phyloP scores from a whole-genome alignment of 2,329 filamentous ascomycete species.

The Ophiosphaerella herpotricha region DNA sequence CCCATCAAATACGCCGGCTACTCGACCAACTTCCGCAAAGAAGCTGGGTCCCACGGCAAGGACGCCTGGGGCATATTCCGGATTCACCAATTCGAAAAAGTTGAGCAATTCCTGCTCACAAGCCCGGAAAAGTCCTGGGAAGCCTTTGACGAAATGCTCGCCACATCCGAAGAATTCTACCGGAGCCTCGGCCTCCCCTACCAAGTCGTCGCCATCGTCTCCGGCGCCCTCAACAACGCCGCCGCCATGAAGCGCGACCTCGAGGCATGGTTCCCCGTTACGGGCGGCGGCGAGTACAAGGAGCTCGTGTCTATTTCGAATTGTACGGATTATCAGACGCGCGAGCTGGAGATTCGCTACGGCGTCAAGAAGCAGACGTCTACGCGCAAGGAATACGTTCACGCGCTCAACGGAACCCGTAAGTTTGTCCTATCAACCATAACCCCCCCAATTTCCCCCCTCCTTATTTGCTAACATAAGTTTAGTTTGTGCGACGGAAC shows the following conservation, averaged over 20 bases:
- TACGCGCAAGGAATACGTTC: slow-evolving; percentile 88
- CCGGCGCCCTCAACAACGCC: slow-evolving; percentile 75
- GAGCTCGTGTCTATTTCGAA: slow-evolving; percentile 97
- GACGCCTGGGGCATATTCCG: slow-evolving; percentile 98
- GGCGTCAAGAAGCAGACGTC: slow-evolving; percentile 78
- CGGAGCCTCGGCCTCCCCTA: slow-evolving; percentile 87
- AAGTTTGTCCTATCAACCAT: slow-evolving; percentile 9
- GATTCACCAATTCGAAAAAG: slow-evolving; percentile 92
- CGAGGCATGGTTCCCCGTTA: slow-evolving; percentile 73
- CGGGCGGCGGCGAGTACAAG: slow-evolving; percentile 84
- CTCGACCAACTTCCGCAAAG: slow-evolving; percentile 93
- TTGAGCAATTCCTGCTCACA: slow-evolving; percentile 54
- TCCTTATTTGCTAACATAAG: slow-evolving; percentile 6
- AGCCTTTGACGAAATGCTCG: slow-evolving; percentile 91
- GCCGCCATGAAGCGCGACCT: slow-evolving; percentile 88
- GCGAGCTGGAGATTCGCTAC: slow-evolving; percentile 89
- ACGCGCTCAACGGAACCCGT: slow-evolving; percentile 80
- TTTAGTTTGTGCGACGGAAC: slow-evolving; percentile 79
- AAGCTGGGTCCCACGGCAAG: slow-evolving; percentile 87
- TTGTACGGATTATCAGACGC: slow-evolving; percentile 96
- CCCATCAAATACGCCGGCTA: slow-evolving; percentile 90
- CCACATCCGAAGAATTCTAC: slow-evolving; percentile 91
- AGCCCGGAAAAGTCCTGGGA: slow-evolving; percentile 87
- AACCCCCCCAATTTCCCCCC: background rate
- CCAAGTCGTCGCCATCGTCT: slow-evolving; percentile 90